Conservation (phyloP, 768 basidiomycete genomes). For the Collybiopsis confluens region DNA sequence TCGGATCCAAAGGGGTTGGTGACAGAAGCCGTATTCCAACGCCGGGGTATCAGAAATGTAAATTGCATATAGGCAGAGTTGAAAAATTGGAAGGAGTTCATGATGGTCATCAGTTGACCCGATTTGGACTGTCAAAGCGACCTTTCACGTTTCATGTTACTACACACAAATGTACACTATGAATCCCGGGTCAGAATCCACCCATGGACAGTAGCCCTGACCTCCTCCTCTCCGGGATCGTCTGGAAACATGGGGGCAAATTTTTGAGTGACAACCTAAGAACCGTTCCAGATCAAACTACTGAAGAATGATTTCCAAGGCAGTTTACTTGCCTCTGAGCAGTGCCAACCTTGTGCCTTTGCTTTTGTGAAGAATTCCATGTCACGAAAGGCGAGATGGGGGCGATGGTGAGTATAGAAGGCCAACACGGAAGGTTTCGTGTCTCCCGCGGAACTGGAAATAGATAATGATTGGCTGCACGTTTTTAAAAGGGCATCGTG, state of each 20-base stretch:
- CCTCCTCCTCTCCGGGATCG: slow-evolving; percentile 72
- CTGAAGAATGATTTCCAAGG: background rate
- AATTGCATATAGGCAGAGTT: too few species aligned
- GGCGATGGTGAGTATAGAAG: slow-evolving; percentile 88
- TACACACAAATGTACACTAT: too few species aligned
- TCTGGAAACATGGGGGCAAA: slow-evolving; percentile 83
- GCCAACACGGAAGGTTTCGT: slow-evolving; percentile 49
- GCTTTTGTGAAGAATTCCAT: slow-evolving; percentile 78
- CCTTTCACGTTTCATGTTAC: too few species aligned
- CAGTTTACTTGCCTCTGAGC: slow-evolving; percentile 53
- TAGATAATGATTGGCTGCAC: slow-evolving; percentile 47
- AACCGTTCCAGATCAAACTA: background rate
- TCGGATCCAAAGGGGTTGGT: too few species aligned
- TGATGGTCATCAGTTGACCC: too few species aligned
- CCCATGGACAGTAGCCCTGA: slow-evolving; percentile 82
- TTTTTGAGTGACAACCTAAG: background rate
- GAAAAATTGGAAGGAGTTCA: too few species aligned
- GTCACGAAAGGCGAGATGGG: slow-evolving; percentile 77
- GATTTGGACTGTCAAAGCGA: too few species aligned
- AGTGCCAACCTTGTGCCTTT: slow-evolving; percentile 59
- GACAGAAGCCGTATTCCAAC: too few species aligned
- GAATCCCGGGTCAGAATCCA: slow-evolving; percentile 51
- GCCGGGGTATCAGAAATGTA: too few species aligned
- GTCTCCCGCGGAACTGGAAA: slow-evolving; percentile 8
- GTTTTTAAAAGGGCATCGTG: slow-evolving; percentile 79